Percentiles rank a stretch among this genome's conserved stretches.
Evolutionary conservation across 108 stramenopile species (phyloP).

Genomic region (Stephanodiscus triporus): DNA sequence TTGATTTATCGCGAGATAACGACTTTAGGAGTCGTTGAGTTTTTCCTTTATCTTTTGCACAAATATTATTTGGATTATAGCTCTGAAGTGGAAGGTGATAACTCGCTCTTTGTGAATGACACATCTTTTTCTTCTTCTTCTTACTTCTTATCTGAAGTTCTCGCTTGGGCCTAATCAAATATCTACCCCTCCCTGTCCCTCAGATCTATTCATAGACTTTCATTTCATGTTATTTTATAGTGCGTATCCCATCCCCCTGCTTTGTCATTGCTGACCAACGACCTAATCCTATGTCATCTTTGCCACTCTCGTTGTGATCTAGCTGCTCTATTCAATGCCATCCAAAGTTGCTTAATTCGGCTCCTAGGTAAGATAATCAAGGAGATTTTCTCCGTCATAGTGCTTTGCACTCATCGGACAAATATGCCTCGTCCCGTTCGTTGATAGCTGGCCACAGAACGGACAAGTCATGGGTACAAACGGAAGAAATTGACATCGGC

Average conservation of each 20-base stretch:
- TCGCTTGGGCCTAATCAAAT: not conserved
- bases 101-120: not conserved
- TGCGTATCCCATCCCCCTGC: too few relatives aligned
- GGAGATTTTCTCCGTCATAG: too few relatives aligned
- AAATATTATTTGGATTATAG: slow-evolving; percentile 68
- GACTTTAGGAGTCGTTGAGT: slow-evolving; percentile 38
- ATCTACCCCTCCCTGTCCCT: not conserved
- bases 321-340: slow-evolving; percentile 86
- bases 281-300: too few relatives aligned
- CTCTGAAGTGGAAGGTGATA: slow-evolving; percentile 52
- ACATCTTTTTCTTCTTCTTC: not conserved
- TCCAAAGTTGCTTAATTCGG: slow-evolving; percentile 68
- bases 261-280: too few relatives aligned
- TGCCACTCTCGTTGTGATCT: too few relatives aligned
- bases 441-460: slow-evolving; percentile 47
- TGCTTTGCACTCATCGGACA: too few relatives aligned
- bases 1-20: slow-evolving; percentile 69
- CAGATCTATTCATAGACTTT: slow-evolving; percentile 79
- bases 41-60: slow-evolving; percentile 65
- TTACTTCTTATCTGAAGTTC: not conserved
- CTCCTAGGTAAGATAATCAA: slow-evolving; percentile 24
- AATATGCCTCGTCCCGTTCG: too few relatives aligned
- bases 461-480: slow-evolving; percentile 71
- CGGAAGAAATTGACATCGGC: slow-evolving; percentile 82
- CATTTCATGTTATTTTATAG: slow-evolving; percentile 90